These are phyloP conservation scores for Boletus bicolor DNA, from an alignment of 768 basidiomycete genomes.

Conservation along the genomic window DNA sequence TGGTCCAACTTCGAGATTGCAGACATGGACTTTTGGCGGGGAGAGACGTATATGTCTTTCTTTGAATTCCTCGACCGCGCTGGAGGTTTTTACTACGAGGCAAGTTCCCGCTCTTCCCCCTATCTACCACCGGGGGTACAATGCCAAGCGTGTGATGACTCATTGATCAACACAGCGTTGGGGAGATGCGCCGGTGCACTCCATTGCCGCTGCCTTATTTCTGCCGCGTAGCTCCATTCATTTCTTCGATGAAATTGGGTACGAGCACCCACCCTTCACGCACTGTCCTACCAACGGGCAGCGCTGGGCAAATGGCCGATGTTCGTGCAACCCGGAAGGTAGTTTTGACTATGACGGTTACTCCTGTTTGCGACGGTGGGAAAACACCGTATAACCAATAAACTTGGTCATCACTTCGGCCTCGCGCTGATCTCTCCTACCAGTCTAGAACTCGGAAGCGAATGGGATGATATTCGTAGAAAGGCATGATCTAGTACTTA, in stretches of 20 bases:
- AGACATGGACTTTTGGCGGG: conserved; percentile 80
- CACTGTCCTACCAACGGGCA: conserved; percentile 21
- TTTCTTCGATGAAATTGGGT: conserved; percentile 89
- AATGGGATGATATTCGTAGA: neutral
- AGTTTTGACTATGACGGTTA: conserved; percentile 31
- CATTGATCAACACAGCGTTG: conserved; percentile 52
- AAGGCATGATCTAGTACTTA: neutral
- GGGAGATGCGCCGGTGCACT: conserved; percentile 93
- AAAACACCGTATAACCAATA: conserved; percentile 1
- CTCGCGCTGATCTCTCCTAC: neutral
- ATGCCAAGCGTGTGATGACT: neutral
- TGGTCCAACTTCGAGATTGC: conserved; percentile 96
- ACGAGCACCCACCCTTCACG: conserved; percentile 28
- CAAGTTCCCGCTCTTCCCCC: conserved; percentile 8
- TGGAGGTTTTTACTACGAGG: conserved; percentile 92
- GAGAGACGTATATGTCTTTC: conserved; percentile 78
- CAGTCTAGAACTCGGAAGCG: neutral
- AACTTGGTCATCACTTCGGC: neutral
- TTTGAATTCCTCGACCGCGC: conserved; percentile 77
- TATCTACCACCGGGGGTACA: neutral
- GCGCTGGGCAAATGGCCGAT: conserved; percentile 24
- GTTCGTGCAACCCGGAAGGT: conserved; percentile 20
- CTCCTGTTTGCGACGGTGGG: conserved; percentile 27
- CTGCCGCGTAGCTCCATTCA: conserved; percentile 86
- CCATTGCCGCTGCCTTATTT: conserved; percentile 89